phyloP scores from a whole-genome alignment of 768 basidiomycete genomes.

The Boletus huronensis region DNA sequence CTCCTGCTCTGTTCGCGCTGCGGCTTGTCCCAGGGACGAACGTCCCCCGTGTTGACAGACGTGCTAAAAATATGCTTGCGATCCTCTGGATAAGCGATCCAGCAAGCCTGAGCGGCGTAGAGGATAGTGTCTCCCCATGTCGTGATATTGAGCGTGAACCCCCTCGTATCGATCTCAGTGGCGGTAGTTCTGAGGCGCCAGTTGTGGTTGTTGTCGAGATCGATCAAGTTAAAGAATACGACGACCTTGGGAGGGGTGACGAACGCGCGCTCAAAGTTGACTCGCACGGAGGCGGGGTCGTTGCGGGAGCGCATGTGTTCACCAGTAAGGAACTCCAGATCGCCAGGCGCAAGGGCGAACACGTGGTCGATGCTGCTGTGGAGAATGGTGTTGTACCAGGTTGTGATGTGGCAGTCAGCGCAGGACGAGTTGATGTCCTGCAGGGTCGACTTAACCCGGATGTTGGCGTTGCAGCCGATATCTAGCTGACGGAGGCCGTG shows the following conservation, averaged over 20 bases:
- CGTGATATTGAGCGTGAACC: slow-evolving; percentile 16
- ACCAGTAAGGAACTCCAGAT: slow-evolving; percentile 16
- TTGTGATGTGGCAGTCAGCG: slow-evolving; percentile 5
- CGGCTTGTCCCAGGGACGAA: not conserved
- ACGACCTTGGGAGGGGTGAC: slow-evolving; percentile 15
- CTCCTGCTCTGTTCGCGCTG: slow-evolving; percentile 3
- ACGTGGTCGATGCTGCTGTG: not conserved
- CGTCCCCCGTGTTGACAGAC: slow-evolving; percentile 9
- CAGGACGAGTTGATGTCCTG: not conserved
- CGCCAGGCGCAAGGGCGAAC: slow-evolving; percentile 6
- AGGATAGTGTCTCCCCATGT: slow-evolving; percentile 11
- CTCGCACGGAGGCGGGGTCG: not conserved
- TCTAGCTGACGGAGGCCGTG: slow-evolving; percentile 15
- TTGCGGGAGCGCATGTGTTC: not conserved
- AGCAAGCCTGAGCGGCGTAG: not conserved
- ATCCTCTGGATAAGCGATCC: slow-evolving; percentile 23
- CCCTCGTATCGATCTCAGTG: slow-evolving; percentile 10
- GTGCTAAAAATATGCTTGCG: slow-evolving; percentile 17
- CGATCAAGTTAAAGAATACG: slow-evolving; percentile 15
- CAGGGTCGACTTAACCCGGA: slow-evolving; percentile 10
- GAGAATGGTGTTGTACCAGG: slow-evolving; percentile 1
- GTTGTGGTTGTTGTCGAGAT: slow-evolving; percentile 3
- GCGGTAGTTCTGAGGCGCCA: slow-evolving; percentile 10
- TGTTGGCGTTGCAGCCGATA: slow-evolving; percentile 1
- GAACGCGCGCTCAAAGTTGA: slow-evolving; percentile 12